Conservation (phyloP, 306 rosid species). For the Alnus glutinosa region DNA sequence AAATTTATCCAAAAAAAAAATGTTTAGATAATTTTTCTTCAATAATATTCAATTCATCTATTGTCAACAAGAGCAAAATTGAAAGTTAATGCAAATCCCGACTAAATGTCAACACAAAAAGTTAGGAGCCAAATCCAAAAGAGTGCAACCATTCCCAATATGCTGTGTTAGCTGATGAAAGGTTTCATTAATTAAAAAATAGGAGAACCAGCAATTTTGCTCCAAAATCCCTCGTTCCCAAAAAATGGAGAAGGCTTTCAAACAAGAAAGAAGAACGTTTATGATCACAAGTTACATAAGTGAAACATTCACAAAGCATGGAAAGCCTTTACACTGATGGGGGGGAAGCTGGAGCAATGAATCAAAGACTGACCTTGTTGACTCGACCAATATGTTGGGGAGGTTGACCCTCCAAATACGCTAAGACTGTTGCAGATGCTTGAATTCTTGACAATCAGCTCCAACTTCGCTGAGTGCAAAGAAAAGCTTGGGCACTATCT, state of each 20-base stretch:
- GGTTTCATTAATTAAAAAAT: slow-evolving; percentile 20
- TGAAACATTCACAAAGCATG: slow-evolving; percentile 19
- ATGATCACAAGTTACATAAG: slow-evolving; percentile 17
- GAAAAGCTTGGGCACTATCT: slow-evolving; percentile 83
- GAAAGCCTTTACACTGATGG: slow-evolving; percentile 35
- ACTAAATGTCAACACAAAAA: slow-evolving; percentile 6
- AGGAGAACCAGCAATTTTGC: slow-evolving; percentile 36
- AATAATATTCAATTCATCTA: slow-evolving; percentile 34
- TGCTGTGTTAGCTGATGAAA: slow-evolving; percentile 28
- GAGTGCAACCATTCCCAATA: slow-evolving; percentile 29
- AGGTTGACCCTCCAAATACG: slow-evolving; percentile 18
- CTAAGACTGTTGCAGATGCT: slow-evolving; percentile 72
- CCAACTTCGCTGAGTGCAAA: slow-evolving; percentile 62
- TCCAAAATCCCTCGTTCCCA: slow-evolving; percentile 31
- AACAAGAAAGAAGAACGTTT: slow-evolving; percentile 27
- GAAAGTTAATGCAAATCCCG: slow-evolving; percentile 28
- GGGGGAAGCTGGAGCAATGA: slow-evolving; percentile 21
- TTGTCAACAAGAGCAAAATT: slow-evolving; percentile 15
- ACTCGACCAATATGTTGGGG: slow-evolving; percentile 27
- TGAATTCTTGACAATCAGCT: slow-evolving; percentile 82
- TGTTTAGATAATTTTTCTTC: slow-evolving; percentile 15
- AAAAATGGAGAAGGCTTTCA: slow-evolving; percentile 33
- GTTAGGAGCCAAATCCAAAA: slow-evolving; percentile 23
- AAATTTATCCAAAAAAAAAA: not conserved
- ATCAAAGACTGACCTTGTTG: slow-evolving; percentile 32